Evolutionary conservation across 2,329 filamentous ascomycete species (phyloP).

Genomic region (Talaromyces sp.): DNA sequence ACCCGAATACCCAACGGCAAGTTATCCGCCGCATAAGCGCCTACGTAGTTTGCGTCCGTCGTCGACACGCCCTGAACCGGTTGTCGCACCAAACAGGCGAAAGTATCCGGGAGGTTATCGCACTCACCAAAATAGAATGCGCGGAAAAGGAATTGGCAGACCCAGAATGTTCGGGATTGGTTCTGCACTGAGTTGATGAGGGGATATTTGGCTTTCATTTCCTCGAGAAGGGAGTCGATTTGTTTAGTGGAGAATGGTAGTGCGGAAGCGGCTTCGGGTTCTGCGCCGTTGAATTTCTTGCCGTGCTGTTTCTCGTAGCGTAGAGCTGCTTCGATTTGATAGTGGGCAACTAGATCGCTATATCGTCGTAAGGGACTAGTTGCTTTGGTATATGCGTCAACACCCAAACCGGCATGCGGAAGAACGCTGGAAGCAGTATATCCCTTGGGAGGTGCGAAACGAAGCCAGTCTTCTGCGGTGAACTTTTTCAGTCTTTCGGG

Average conservation of each 20-base stretch:
- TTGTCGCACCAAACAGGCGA: slow-evolving; percentile 37
- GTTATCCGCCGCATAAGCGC: slow-evolving; percentile 30
- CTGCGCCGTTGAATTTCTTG: slow-evolving; percentile 36
- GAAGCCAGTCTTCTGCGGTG: slow-evolving; percentile 39
- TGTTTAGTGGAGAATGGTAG: slow-evolving; percentile 51
- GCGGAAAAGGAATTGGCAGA: slow-evolving; percentile 54
- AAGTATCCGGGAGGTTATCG: slow-evolving; percentile 46
- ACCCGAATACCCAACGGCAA: slow-evolving; percentile 33
- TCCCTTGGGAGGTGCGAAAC: slow-evolving; percentile 34
- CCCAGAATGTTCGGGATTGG: slow-evolving; percentile 48
- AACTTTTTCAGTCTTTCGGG: slow-evolving; percentile 43
- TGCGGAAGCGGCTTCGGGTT: slow-evolving; percentile 25
- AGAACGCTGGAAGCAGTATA: slow-evolving; percentile 48
- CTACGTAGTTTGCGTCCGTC: slow-evolving; percentile 23
- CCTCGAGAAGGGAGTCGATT: slow-evolving; percentile 50
- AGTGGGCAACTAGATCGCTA: slow-evolving; percentile 59
- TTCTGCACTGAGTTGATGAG: slow-evolving; percentile 39
- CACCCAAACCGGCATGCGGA: slow-evolving; percentile 51
- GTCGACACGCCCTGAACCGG: slow-evolving; percentile 24
- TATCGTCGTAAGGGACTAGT: slow-evolving; percentile 62
- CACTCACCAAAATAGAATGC: slow-evolving; percentile 56
- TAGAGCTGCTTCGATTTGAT: slow-evolving; percentile 62
- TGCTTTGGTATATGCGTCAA: slow-evolving; percentile 54
- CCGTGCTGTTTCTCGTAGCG: slow-evolving; percentile 53
- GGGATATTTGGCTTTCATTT: slow-evolving; percentile 42